Percentiles rank a stretch among this genome's conserved stretches.
These are phyloP conservation scores for Pythium aristosporum DNA, from an alignment of 352 stramenopile species.

Conservation along the genomic window DNA sequence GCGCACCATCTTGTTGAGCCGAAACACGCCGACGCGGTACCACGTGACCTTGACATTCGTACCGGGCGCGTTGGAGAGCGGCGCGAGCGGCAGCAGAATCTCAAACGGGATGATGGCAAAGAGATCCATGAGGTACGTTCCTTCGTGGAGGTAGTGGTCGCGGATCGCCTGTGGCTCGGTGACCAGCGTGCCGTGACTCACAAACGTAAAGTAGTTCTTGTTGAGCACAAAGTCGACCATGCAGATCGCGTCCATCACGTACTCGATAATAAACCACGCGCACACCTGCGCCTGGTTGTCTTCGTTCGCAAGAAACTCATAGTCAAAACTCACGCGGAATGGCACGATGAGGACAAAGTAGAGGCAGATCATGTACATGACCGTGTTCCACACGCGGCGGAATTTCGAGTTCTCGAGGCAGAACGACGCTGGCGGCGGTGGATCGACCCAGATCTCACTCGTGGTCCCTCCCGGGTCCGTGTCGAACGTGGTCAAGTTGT, in stretches of 20 bases:
- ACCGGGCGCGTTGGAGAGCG: slow-evolving; percentile 11
- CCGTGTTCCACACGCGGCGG: slow-evolving; percentile 27
- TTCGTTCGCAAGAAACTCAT: slow-evolving; percentile 28
- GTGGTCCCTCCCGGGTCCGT: background rate
- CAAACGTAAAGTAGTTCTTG: slow-evolving; percentile 54
- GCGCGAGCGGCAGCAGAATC: slow-evolving; percentile 24
- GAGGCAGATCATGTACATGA: slow-evolving; percentile 36
- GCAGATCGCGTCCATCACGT: slow-evolving; percentile 39
- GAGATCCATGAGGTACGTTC: slow-evolving; percentile 49
- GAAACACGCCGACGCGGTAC: slow-evolving; percentile 50
- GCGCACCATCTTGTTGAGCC: slow-evolving; percentile 56
- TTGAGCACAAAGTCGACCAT: slow-evolving; percentile 60
- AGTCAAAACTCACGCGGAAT: slow-evolving; percentile 37
- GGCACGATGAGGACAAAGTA: slow-evolving; percentile 40
- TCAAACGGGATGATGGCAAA: slow-evolving; percentile 48
- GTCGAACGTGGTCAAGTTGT: background rate
- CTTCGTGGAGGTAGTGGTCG: slow-evolving; percentile 42
- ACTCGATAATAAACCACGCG: slow-evolving; percentile 41
- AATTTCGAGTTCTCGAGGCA: slow-evolving; percentile 33
- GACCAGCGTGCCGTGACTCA: slow-evolving; percentile 42
- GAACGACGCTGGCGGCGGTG: slow-evolving; percentile 26
- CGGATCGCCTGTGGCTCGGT: slow-evolving; percentile 36
- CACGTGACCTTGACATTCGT: slow-evolving; percentile 31
- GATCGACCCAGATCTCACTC: slow-evolving; percentile 34
- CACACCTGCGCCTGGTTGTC: slow-evolving; percentile 4